These are phyloP conservation scores for Gypsophila paniculata DNA, from an alignment of 179 eudicot genomes.

Conservation along the genomic window DNA sequence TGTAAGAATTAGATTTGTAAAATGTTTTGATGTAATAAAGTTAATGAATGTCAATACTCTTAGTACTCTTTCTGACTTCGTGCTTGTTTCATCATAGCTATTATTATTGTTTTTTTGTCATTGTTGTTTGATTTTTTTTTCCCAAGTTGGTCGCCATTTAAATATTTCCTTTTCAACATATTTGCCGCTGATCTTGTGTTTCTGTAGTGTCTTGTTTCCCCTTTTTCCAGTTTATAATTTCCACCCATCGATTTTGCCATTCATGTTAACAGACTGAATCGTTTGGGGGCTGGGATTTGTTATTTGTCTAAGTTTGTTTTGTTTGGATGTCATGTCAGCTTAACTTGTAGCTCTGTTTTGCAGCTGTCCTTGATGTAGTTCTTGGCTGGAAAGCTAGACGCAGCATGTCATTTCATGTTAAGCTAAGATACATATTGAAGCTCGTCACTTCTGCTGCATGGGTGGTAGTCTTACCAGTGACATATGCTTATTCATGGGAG, in stretches of 20 bases:
- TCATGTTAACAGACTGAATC: background rate
- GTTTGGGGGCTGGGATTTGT: background rate
- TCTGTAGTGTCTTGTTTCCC: background rate
- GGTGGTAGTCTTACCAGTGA: slow-evolving; percentile 81
- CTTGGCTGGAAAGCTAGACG: slow-evolving; percentile 81
- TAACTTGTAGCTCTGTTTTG: slow-evolving; percentile 20
- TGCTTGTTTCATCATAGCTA: background rate
- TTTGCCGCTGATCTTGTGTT: background rate
- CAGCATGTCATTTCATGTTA: slow-evolving; percentile 87
- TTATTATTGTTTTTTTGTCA: background rate
- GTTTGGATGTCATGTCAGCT: background rate
- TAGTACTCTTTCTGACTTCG: background rate
- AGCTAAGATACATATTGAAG: slow-evolving; percentile 83
- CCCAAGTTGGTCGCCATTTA: background rate
- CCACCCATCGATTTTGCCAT: background rate
- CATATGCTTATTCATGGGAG: slow-evolving; percentile 88
- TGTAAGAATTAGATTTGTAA: background rate
- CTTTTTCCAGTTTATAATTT: slow-evolving; percentile 1
- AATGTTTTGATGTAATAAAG: too few relatives aligned
- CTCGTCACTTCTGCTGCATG: slow-evolving; percentile 88
- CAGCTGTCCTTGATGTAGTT: slow-evolving; percentile 88
- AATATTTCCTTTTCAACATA: background rate
- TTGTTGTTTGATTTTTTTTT: background rate
- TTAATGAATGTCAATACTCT: background rate
- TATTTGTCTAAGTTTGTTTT: background rate